Evolutionary conservation across 1,139 yeast genomes (phyloP), one percentile per base, ranked within the genome.

Genomic region (Candida sp.): DNA sequence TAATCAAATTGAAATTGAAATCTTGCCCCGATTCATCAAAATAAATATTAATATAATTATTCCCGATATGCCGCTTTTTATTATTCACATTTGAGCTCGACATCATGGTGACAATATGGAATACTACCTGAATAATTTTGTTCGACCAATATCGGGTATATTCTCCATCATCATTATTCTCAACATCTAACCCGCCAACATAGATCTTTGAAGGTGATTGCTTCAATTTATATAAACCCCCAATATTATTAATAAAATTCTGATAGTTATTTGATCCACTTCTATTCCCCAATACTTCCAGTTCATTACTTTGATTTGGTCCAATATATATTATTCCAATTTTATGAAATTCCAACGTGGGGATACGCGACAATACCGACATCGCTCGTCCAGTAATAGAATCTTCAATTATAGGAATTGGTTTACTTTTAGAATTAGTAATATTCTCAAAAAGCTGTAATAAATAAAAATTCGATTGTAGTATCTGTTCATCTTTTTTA

Each of bases 1-100:
- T 77, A 49, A 89, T 81, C 35, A 82, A 63, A 52, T 86, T 86
- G 65, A 87, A 86, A 50, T 84, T 79, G 63, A 86, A 87, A 5
- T 82, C 79, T 9, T 66, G 61, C 4, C 72, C 76, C 11, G 90
- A 81, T 52, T 88, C 96, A 57, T 88, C 89, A 63, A 80, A 89
- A 59, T 77, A 88, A 36, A 88, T 79, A 56, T 86, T 87, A 43
- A 89, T 95, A 59, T 82, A 83, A 58, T 88, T 80, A 64, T 89
- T 89, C 4, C 97, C 97, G 51, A 89, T 85, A 57, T 89, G 97
- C 44, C 93, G 67, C 61, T 89, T 89, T 61, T 88, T 89, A 57
- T 75, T 62, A 15, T 85, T 77, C 37, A 48, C 35, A 32, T 40
- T 38, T 23, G 47, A 40, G 42, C 71, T 67, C 2, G 86, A 84